These are phyloP conservation scores for Guadua angustifolia DNA, from an alignment of 176 grass and related monocot genomes.

Conservation along the genomic window DNA sequence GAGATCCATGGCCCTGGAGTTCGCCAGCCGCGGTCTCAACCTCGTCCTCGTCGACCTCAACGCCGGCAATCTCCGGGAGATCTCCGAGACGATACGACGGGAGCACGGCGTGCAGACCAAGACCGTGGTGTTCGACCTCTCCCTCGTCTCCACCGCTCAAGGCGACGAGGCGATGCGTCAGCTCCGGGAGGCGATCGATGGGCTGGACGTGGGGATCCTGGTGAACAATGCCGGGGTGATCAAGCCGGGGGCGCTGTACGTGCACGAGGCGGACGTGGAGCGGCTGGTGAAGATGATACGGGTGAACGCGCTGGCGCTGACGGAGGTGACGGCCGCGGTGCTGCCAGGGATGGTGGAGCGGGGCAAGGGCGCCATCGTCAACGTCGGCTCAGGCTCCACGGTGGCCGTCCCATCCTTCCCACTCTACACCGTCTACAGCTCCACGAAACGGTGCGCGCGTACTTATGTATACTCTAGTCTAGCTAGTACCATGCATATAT, in stretches of 20 bases:
- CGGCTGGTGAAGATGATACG: slow-evolving; percentile 24
- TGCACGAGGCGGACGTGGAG: slow-evolving; percentile 48
- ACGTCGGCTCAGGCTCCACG: slow-evolving; percentile 43
- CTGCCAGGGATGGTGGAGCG: slow-evolving; percentile 47
- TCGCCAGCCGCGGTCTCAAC: slow-evolving; percentile 49
- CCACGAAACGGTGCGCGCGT: slow-evolving; percentile 20
- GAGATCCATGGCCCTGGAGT: slow-evolving; percentile 43
- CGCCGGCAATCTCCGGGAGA: slow-evolving; percentile 34
- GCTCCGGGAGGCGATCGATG: slow-evolving; percentile 15
- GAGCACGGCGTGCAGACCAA: neutral
- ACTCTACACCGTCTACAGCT: slow-evolving; percentile 47
- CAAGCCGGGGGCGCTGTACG: slow-evolving; percentile 33
- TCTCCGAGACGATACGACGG: neutral
- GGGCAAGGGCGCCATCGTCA: slow-evolving; percentile 46
- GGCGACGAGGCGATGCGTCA: neutral
- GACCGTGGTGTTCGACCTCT: slow-evolving; percentile 51
- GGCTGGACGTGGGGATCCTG: slow-evolving; percentile 52
- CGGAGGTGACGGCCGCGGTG: slow-evolving; percentile 44
- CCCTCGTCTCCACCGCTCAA: neutral
- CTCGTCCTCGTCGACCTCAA: slow-evolving; percentile 52
- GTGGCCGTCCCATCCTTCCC: slow-evolving; percentile 43
- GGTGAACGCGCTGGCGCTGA: slow-evolving; percentile 48
- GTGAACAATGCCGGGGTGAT: slow-evolving; percentile 57
- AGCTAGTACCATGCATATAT: no score
- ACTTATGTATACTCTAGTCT: no score